Evolutionary conservation across 2,329 filamentous ascomycete species (phyloP).

Genomic region (Zymoseptoria pseudotritici): DNA sequence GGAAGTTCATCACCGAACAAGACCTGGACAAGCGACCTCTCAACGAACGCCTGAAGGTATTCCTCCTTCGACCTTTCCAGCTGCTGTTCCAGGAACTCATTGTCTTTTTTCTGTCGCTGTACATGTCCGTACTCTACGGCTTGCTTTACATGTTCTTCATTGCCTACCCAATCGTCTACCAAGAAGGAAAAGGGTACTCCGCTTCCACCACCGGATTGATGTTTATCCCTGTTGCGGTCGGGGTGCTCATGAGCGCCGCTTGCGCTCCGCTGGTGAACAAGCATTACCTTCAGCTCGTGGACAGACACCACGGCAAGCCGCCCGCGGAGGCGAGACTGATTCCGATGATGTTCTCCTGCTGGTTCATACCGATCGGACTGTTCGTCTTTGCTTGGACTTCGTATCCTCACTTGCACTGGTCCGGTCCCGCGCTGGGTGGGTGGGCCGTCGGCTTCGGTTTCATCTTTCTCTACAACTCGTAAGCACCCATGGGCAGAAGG

Average conservation of each 20-base stretch:
- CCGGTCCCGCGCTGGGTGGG: conserved; percentile 48
- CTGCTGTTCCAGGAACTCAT: conserved; percentile 78
- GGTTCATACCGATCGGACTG: conserved; percentile 57
- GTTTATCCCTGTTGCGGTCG: conserved; percentile 26
- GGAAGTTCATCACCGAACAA: conserved; percentile 66
- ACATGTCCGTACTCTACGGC: conserved; percentile 42
- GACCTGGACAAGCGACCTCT: conserved; percentile 69
- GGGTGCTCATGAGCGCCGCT: conserved; percentile 21
- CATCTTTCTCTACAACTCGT: conserved; percentile 26
- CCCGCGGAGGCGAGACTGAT: conserved; percentile 72
- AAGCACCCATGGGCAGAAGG: no score
- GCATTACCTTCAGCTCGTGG: conserved; percentile 62
- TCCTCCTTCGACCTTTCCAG: conserved; percentile 76
- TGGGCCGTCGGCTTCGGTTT: conserved; percentile 28
- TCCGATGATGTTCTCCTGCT: conserved; percentile 53
- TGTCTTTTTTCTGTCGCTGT: conserved; percentile 73
- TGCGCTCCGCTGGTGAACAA: conserved; percentile 63
- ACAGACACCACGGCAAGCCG: conserved; percentile 61
- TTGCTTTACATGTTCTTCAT: conserved; percentile 56
- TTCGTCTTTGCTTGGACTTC: conserved; percentile 66
- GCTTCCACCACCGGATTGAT: conserved; percentile 73
- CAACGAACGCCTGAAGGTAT: conserved; percentile 60
- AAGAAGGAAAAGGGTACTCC: conserved; percentile 70
- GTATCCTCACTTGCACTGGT: conserved; percentile 59
- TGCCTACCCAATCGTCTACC: conserved; percentile 59